A percentile compares a stretch with the other conserved stretches of the same genome.
phyloP scores from a whole-genome alignment of 208 protist genomes.

The Trypanosoma caninum region DNA sequence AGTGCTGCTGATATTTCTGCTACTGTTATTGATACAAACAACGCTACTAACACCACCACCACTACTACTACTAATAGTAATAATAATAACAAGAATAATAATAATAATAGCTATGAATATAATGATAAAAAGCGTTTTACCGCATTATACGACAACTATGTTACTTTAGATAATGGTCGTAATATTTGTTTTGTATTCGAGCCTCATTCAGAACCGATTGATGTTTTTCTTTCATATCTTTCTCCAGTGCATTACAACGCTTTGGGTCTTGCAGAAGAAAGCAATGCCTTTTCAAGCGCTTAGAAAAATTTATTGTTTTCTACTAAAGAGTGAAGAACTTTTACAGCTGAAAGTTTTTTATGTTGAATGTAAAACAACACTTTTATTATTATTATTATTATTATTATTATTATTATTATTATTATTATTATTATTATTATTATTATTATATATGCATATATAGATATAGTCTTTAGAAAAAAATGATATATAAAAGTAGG shows the following conservation, averaged over 20 bases:
- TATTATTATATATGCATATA: too few species aligned
- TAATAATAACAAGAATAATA: too few species aligned
- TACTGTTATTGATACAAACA: too few species aligned
- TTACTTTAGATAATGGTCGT: neutral
- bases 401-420: too few species aligned
- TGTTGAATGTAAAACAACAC: too few species aligned
- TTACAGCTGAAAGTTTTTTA: neutral
- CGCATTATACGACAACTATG: neutral
- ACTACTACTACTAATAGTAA: too few species aligned
- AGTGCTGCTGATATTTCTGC: too few species aligned
- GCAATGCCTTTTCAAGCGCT: neutral
- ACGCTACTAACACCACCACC: too few species aligned
- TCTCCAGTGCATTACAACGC: conserved; percentile 90
- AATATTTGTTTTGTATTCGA: conserved; percentile 50
- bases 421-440: too few species aligned
- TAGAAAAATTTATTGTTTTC: neutral
- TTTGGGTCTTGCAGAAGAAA: conserved; percentile 27
- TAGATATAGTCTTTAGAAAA: too few species aligned
- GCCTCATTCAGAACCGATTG: conserved; percentile 61
- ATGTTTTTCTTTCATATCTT: conserved; percentile 88
- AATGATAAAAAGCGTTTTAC: neutral
- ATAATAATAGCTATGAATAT: neutral
- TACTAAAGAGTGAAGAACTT: neutral
- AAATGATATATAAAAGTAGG: too few species aligned
- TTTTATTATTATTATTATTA: too few species aligned